A percentile compares a stretch with the other conserved stretches of the same genome.
phyloP scores from a whole-genome alignment of 139 green algal genomes.

The Chlorella sorokiniana region DNA sequence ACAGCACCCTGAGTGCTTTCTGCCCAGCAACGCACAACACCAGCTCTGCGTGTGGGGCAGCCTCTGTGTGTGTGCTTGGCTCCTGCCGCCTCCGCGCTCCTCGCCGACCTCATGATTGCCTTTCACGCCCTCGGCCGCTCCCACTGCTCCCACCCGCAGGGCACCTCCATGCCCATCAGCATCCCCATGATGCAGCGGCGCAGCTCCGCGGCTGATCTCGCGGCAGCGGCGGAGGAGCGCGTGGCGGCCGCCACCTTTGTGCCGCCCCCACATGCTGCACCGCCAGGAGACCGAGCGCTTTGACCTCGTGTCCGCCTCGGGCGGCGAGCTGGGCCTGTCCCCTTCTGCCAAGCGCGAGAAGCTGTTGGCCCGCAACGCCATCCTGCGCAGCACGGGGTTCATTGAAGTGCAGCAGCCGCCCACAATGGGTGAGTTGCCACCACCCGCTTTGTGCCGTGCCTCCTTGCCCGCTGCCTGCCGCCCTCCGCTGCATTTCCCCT shows the following conservation, averaged over 20 bases:
- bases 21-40: too few species aligned
- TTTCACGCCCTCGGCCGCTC: too few species aligned
- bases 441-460: background rate
- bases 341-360: conserved; percentile 51
- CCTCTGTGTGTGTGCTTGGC: too few species aligned
- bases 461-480: background rate
- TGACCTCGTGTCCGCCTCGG: background rate
- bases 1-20: too few species aligned
- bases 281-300: background rate
- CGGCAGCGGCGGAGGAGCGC: background rate
- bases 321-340: conserved; percentile 34
- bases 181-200: conserved; percentile 55
- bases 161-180: conserved; percentile 59
- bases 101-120: too few species aligned
- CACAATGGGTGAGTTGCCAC: background rate
- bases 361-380: conserved; percentile 57
- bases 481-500: background rate
- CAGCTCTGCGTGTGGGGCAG: too few species aligned
- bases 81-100: too few species aligned
- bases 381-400: conserved; percentile 62
- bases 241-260: conserved; percentile 40
- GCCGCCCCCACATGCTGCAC: conserved; percentile 55
- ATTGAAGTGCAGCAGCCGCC: conserved; percentile 41
- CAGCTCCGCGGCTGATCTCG: background rate
- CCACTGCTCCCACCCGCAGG: conserved; percentile 14